A percentile compares a stretch with the other conserved stretches of the same genome.
phyloP scores from a whole-genome alignment of 176 grass and related monocot genomes.

The Phyllostachys edulis region DNA sequence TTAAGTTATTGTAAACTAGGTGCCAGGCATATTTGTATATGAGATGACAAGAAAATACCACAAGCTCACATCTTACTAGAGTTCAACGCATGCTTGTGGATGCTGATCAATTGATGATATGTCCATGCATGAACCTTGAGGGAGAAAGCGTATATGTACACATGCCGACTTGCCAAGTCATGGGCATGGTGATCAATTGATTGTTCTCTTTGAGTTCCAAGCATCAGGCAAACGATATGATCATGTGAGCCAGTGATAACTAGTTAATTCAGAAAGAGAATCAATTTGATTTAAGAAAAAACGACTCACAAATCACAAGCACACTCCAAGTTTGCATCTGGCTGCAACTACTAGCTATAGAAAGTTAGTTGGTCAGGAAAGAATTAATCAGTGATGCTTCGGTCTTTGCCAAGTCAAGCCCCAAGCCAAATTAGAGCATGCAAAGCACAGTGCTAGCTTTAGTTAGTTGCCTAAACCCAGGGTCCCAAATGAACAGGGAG shows the following conservation, averaged over 20 bases:
- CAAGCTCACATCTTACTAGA: background rate
- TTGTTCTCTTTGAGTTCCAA: slow-evolving; percentile 12
- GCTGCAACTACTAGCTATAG: background rate
- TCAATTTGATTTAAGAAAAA: background rate
- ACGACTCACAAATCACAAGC: background rate
- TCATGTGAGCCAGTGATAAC: slow-evolving; percentile 19
- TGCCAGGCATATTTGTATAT: background rate
- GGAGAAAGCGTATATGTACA: no score
- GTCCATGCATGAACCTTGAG: slow-evolving; percentile 14
- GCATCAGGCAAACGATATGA: slow-evolving; percentile 12
- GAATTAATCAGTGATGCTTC: slow-evolving; percentile 19
- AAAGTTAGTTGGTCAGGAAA: background rate
- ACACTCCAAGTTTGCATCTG: background rate
- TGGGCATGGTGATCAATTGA: slow-evolving; percentile 14
- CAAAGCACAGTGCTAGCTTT: slow-evolving; percentile 26
- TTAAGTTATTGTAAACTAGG: background rate
- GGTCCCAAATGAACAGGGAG: slow-evolving; percentile 6
- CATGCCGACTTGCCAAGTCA: no score
- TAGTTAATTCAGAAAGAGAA: background rate
- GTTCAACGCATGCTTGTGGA: slow-evolving; percentile 12
- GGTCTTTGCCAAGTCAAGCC: slow-evolving; percentile 4
- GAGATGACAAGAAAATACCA: background rate
- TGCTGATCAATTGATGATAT: background rate
- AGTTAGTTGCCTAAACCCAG: background rate
- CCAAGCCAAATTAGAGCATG: slow-evolving; percentile 17